These are phyloP conservation scores for Penicillium concentricum DNA, from an alignment of 2,329 filamentous ascomycete species.

Conservation along the genomic window DNA sequence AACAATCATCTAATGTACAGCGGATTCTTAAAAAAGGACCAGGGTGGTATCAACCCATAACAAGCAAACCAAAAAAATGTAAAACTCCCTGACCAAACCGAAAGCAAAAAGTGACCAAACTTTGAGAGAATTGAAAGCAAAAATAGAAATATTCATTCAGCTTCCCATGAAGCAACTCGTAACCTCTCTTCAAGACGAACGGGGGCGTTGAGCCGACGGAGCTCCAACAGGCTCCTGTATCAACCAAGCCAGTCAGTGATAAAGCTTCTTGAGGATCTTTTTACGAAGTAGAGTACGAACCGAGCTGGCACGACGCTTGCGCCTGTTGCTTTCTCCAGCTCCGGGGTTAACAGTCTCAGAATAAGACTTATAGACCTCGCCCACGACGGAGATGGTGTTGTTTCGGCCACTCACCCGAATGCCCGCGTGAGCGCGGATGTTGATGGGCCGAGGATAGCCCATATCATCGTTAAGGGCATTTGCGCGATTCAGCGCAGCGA, in stretches of 20 bases:
- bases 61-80: background rate
- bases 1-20: background rate
- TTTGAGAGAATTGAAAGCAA: background rate
- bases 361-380: too few relatives aligned
- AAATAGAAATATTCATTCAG: background rate
- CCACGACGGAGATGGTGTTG: background rate
- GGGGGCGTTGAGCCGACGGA: background rate
- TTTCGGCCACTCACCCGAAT: slow-evolving; percentile 21
- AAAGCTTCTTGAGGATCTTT: background rate
- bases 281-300: background rate
- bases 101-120: background rate
- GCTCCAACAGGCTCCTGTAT: slow-evolving; percentile 1
- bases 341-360: background rate
- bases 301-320: slow-evolving; percentile 7
- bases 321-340: background rate
- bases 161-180: background rate
- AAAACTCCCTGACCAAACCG: background rate
- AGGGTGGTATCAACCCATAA: background rate
- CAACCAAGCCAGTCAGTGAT: background rate
- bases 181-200: background rate
- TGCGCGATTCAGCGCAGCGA: background rate
- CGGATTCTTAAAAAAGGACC: background rate
- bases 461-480: background rate
- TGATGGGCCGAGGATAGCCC: background rate
- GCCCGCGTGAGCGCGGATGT: slow-evolving; percentile 25